Conservation (phyloP, 2,329 filamentous ascomycete genomes). For the Tolypocladium album region DNA sequence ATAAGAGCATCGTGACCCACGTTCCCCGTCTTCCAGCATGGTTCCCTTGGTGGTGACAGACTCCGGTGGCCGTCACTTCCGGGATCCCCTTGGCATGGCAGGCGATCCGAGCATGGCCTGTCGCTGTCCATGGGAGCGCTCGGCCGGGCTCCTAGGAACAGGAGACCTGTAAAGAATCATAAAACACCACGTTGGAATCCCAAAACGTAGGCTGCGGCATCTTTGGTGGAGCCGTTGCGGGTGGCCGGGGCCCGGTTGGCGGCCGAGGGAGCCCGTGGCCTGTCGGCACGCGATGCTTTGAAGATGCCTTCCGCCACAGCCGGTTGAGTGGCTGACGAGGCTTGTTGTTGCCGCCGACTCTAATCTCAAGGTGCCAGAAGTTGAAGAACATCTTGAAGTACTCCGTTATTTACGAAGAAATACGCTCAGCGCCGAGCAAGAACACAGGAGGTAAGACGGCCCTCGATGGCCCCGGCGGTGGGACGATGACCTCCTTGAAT, state of each 20-base stretch:
- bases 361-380: background rate
- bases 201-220: background rate
- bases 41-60: background rate
- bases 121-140: background rate
- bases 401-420: no score
- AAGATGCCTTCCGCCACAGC: background rate
- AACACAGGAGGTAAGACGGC: background rate
- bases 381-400: background rate
- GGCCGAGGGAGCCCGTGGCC: background rate
- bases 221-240: background rate
- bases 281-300: background rate
- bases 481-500: background rate
- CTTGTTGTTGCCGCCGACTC: background rate
- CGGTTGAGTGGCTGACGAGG: background rate
- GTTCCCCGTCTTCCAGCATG: background rate
- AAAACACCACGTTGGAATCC: background rate
- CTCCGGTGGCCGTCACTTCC: background rate
- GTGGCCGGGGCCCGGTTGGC: background rate
- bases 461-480: background rate
- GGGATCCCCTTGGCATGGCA: background rate
- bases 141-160: background rate
- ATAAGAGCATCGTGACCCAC: background rate
- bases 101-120: background rate
- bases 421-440: background rate
- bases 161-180: background rate